Evolutionary conservation across 306 rosid genomes (phyloP).

Genomic region (Comarum palustre): DNA sequence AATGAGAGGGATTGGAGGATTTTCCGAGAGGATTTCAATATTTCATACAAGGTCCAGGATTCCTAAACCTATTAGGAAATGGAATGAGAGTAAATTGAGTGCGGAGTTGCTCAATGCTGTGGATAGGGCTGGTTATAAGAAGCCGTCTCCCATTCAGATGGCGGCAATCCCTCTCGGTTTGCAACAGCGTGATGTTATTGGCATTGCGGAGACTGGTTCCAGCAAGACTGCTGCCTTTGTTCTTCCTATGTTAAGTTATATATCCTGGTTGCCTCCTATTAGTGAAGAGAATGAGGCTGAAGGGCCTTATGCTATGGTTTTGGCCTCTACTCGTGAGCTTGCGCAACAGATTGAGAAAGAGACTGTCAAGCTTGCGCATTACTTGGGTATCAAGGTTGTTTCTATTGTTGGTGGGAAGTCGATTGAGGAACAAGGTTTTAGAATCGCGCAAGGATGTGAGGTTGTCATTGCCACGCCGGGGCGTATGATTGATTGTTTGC

Average conservation of each 20-base stretch:
- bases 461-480: slow-evolving; percentile 91
- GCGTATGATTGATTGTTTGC: slow-evolving; percentile 73
- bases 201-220: slow-evolving; percentile 59
- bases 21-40: slow-evolving; percentile 70
- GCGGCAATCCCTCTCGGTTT: slow-evolving; percentile 38
- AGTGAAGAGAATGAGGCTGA: slow-evolving; percentile 82
- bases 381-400: slow-evolving; percentile 56
- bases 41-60: slow-evolving; percentile 75
- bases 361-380: slow-evolving; percentile 73
- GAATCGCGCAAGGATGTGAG: slow-evolving; percentile 78
- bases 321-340: slow-evolving; percentile 89
- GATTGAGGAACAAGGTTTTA: slow-evolving; percentile 82
- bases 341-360: slow-evolving; percentile 88
- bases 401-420: slow-evolving; percentile 92
- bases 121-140: slow-evolving; percentile 77
- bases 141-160: slow-evolving; percentile 68
- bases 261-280: slow-evolving; percentile 74
- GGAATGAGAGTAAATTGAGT: slow-evolving; percentile 68
- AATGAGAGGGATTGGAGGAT: slow-evolving; percentile 80
- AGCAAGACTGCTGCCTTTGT: slow-evolving; percentile 32
- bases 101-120: slow-evolving; percentile 59
- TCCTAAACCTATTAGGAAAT: slow-evolving; percentile 74
- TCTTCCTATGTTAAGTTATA: slow-evolving; percentile 74
- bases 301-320: slow-evolving; percentile 86
- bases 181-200: slow-evolving; percentile 81